Percentiles rank a stretch among this genome's conserved stretches.
Evolutionary conservation across 306 rosid genomes (phyloP).

Genomic region (Vicia sativa): DNA sequence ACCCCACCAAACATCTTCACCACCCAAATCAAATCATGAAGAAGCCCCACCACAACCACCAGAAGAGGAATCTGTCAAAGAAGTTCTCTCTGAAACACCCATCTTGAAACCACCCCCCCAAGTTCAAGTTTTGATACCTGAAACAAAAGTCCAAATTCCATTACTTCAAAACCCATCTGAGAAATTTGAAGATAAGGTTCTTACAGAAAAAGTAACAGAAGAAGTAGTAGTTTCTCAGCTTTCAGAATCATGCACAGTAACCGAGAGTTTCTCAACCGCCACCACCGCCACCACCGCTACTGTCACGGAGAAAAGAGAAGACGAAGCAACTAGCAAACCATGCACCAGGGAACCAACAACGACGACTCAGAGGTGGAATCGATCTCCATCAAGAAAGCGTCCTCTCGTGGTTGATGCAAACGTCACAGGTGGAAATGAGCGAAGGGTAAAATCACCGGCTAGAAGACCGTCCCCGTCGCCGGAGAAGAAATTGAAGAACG

Average conservation of each 20-base stretch:
- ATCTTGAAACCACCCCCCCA: conserved; percentile 48
- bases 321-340: conserved; percentile 70
- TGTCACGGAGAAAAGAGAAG: conserved; percentile 61
- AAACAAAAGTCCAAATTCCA: conserved; percentile 33
- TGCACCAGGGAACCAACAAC: conserved; percentile 51
- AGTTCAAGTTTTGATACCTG: conserved; percentile 29
- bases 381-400: conserved; percentile 55
- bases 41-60: conserved; percentile 32
- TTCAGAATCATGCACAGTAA: conserved; percentile 59
- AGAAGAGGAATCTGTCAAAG: conserved; percentile 86
- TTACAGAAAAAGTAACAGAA: conserved; percentile 45
- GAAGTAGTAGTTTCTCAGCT: conserved; percentile 57
- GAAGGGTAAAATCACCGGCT: conserved; percentile 44
- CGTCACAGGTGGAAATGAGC: conserved; percentile 45
- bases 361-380: conserved; percentile 41
- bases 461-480: conserved; percentile 53
- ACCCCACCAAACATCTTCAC: conserved; percentile 31
- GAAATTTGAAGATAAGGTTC: conserved; percentile 24
- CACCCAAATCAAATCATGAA: conserved; percentile 34
- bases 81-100: conserved; percentile 88
- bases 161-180: not conserved
- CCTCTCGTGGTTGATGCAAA: conserved; percentile 47
- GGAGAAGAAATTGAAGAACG: conserved; percentile 50
- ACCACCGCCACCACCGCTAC: conserved; percentile 52
- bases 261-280: conserved; percentile 67